Evolutionary conservation across 2,329 filamentous ascomycete species (phyloP), one percentile per base, ranked within the genome.

Genomic region (Fusarium sp.): DNA sequence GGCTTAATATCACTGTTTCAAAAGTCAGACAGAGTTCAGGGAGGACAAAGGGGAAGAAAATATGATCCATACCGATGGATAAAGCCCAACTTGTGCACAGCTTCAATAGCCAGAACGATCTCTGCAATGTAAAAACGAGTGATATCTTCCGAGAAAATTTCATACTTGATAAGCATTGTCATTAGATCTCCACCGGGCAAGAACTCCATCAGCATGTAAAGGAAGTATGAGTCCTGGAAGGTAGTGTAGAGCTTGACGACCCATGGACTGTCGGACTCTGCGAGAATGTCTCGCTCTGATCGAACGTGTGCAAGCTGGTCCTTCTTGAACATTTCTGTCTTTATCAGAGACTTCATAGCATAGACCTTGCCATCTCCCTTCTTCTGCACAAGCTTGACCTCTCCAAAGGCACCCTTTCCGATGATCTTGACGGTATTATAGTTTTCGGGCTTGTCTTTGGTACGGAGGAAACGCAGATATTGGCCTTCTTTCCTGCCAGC

Each of bases 131-230:
- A 99, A 83, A 99, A 99, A 20, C 96, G 91, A 33, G 96, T 99
- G 74, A 99, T 98, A 75, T 99, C 96, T 81, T 98, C 95, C 0
- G 94, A 97, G 82, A 99, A 99, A 81, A 99, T 98, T 81, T 99
- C 96, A 79, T 99, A 99, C 87, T 98, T 99, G 85, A 99, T 99
- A 75, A 99, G 87, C 96, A 99, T 99, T 6, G 96, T 99, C 96
- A 99, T 99, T 81, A 99, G 83, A 84, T 99, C 96, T 81, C 96
- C 96, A 81, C 96, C 96, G 11, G 96, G 96, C 81, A 99, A 88
- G 83, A 98, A 99, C 83, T 99, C 96, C 96, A 99, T 99, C 68
- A 99, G 87, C 91, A 99, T 96, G 85, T 99, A 99, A 38, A 99
- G 86, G 84, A 98, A 99, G 73, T 96, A 95, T 48, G 89, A 88